Base-by-base conservation (phyloP, 2,329 filamentous ascomycete genomes). In the Hirsutella minnesotensis region DNA sequence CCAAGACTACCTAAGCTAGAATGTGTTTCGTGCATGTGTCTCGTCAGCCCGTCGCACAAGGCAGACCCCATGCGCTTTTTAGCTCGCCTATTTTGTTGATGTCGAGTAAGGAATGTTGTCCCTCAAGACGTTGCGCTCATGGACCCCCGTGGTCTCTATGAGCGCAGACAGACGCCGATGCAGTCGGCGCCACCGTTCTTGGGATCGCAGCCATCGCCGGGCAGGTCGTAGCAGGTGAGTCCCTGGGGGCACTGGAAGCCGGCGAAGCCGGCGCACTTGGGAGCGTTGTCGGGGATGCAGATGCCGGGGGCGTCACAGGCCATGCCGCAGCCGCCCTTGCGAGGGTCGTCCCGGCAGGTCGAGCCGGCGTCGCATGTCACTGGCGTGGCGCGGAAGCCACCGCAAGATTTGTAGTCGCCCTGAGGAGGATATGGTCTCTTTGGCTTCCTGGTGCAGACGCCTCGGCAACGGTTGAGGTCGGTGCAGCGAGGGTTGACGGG, bases 281-380 rank as follows among this genome's bases (percentile, higher is more conserved):
- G 41, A 2, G 42, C 42, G 5, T 47, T 47, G 20, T 45, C 47
- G 21, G 55, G 54, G 1, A 60, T 47, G 37, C 57, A 65, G 20
- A 64, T 62, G 2, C 61, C 61, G 0, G 56, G 56, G 7, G 18
- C 41, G 35, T 64, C 61, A 42, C 61, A 64, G 3, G 61, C 56
- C 53, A 61, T 48, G 8, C 61, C 61, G 35, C 61, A 64, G 40
- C 49, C 43, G 9, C 20, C 45, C 9, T 44, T 38, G 31, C 61
- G 55, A 10, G 63, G 61, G 21, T 66, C 61, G 43, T 64, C 53
- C 13, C 53, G 44, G 41, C 63, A 66, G 2, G 47, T 43, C 3
- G 48, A 48, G 10, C 49, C 48, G 16, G 44, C 43, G 24, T 49
- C 44, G 48, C 61, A 65, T 0, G 44, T 38, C 1, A 44, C 40